Evolutionary conservation across 257 asterid species (phyloP).

Genomic region (Solanum microdontum): DNA sequence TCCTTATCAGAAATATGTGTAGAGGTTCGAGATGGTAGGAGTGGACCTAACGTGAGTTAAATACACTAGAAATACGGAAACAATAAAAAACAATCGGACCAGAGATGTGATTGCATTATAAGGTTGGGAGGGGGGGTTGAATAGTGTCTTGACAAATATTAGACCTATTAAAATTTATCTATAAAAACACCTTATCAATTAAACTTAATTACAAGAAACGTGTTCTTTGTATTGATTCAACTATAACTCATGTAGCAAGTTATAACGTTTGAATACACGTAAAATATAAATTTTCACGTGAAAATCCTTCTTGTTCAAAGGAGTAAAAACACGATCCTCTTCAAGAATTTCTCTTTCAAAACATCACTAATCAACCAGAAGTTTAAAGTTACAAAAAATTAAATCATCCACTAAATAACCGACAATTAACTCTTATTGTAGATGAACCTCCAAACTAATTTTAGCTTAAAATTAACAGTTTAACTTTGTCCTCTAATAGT

Average conservation of each 20-base stretch:
- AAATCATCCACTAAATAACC: neutral
- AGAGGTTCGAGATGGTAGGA: neutral
- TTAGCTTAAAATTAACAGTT: neutral
- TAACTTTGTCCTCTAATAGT: neutral
- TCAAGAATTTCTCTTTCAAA: neutral
- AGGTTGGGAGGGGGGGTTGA: neutral
- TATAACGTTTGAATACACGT: neutral
- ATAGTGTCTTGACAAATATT: neutral
- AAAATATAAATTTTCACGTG: neutral
- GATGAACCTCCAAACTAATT: neutral
- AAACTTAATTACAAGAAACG: neutral
- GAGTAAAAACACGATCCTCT: neutral
- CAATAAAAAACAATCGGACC: too few species aligned
- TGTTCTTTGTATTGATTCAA: neutral
- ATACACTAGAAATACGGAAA: neutral
- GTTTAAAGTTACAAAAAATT: neutral
- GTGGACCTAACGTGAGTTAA: neutral
- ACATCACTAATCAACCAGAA: neutral
- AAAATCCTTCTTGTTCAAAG: neutral
- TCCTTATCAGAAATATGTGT: neutral
- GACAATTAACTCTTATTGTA: neutral
- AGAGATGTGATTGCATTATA: neutral
- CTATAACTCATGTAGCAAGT: neutral
- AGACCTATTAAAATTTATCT: neutral
- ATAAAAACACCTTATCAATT: neutral